Evolutionary conservation across 176 grass and related monocot genomes (phyloP).

Genomic region (Lolium multiflorum): DNA sequence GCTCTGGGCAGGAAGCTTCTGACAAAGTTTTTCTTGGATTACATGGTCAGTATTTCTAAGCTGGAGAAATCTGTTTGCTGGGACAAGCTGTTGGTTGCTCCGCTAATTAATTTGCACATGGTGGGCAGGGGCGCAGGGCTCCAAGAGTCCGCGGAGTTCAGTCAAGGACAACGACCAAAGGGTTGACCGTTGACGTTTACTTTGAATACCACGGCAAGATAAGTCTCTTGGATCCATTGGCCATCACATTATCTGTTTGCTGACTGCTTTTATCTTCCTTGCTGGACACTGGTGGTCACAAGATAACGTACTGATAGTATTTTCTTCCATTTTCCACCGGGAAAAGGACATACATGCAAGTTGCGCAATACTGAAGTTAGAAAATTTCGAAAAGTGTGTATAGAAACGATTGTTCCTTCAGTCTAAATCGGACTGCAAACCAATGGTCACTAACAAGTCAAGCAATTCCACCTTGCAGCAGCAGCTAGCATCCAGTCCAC

Average conservation of each 20-base stretch:
- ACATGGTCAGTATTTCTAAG: background rate
- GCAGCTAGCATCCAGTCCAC: background rate
- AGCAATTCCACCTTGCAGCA: background rate
- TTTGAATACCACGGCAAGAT: background rate
- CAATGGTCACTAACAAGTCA: background rate
- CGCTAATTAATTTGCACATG: background rate
- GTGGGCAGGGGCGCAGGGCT: background rate
- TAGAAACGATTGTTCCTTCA: background rate
- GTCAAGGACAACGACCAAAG: background rate
- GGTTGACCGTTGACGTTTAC: constrained; percentile 1
- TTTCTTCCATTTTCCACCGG: background rate
- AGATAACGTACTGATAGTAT: background rate
- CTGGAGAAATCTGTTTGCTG: background rate
- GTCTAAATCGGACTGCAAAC: background rate
- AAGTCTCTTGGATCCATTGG: background rate
- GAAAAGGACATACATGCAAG: background rate
- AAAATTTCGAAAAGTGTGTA: no score
- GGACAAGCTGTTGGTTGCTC: background rate
- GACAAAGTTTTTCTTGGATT: background rate
- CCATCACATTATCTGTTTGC: background rate
- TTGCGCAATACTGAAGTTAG: no score
- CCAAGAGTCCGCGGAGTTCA: background rate
- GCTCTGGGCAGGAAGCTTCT: background rate
- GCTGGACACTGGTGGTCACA: background rate
- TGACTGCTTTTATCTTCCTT: background rate